These are phyloP conservation scores for Ogataea populi-albae DNA, from an alignment of 805 yeast genomes.

Conservation along the genomic window DNA sequence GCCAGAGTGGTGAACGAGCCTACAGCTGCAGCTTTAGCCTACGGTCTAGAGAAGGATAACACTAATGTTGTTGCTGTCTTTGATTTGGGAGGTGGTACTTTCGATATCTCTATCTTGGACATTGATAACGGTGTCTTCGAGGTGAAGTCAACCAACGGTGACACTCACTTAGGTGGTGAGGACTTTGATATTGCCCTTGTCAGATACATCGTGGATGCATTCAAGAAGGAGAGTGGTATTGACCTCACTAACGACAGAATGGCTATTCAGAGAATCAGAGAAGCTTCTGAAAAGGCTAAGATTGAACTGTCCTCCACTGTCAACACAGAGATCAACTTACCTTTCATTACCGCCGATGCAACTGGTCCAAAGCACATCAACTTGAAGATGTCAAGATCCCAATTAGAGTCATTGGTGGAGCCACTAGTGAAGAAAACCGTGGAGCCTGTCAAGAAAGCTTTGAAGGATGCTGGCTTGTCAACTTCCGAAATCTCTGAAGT, in stretches of 20 bases:
- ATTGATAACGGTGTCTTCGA: conserved; percentile 97
- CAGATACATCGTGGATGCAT: conserved; percentile 62
- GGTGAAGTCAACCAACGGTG: conserved; percentile 97
- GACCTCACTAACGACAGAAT: conserved; percentile 51
- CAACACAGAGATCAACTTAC: conserved; percentile 61
- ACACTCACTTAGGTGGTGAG: conserved; percentile 91
- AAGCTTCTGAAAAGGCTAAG: conserved; percentile 75
- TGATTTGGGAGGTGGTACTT: conserved; percentile 98
- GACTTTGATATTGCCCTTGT: conserved; percentile 86
- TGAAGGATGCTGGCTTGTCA: conserved; percentile 68
- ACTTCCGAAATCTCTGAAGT: conserved; percentile 70
- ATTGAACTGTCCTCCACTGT: conserved; percentile 69
- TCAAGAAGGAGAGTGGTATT: conserved; percentile 52
- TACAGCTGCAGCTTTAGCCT: conserved; percentile 91
- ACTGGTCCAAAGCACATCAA: conserved; percentile 57
- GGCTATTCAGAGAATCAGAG: conserved; percentile 73
- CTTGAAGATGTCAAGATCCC: conserved; percentile 57
- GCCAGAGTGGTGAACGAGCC: conserved; percentile 90
- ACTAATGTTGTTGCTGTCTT: conserved; percentile 76
- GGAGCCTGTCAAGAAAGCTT: conserved; percentile 70
- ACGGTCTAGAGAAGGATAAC: conserved; percentile 81
- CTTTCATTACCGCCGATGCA: conserved; percentile 57
- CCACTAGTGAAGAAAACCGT: conserved; percentile 66
- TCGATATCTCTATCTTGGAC: conserved; percentile 94
- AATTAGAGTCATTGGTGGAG: conserved; percentile 64